Base-by-base conservation (phyloP, 2,329 filamentous ascomycete species). In the Didymosphaeria variabile region DNA sequence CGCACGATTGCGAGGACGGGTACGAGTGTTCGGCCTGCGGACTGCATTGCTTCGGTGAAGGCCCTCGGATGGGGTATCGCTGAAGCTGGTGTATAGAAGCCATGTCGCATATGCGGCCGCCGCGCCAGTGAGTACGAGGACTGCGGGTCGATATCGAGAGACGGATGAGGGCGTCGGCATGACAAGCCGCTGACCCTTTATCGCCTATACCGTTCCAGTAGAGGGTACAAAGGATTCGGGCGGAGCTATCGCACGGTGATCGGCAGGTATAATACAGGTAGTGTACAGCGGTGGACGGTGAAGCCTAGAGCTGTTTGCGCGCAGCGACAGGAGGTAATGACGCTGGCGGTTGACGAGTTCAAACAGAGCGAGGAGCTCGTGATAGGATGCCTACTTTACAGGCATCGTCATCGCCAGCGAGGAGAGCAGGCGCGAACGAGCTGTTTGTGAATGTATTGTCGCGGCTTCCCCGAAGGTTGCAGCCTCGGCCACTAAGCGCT, bases 11-110 rank as follows among this genome's bases (percentile, higher is more conserved):
- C 65, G 67, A 6, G 38, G 6, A 32, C 59, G 59, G 6, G 45
- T 10, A 23, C 60, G 59, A 38, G 68, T 68, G 26, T 81, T 82
- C 34, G 79, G 73, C 50, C 86, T 85, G 63, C 89, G 87, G 40
- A 91, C 73, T 12, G 90, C 90, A 76, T 91, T 91, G 72, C 89
- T 89, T 63, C 90, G 83, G 67, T 87, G 89, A 32, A 92, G 79
- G 15, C 70, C 64, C 46, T 66, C 61, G 29, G 57, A 70, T 60
- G 68, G 70, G 62, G 67, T 69, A 26, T 63, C 70, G 47, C 75
- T 76, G 60, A 69, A 72, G 72, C 66, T 75, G 58, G 68, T 77
- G 73, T 88, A 90, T 67, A 88, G 78, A 59, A 87, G 84, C 72
- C 88, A 91, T 59, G 85, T 83, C 57, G 86, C 78, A 52, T 85